phyloP scores from a whole-genome alignment of 495 filamentous ascomycete species.

The Penicillium pulvis region DNA sequence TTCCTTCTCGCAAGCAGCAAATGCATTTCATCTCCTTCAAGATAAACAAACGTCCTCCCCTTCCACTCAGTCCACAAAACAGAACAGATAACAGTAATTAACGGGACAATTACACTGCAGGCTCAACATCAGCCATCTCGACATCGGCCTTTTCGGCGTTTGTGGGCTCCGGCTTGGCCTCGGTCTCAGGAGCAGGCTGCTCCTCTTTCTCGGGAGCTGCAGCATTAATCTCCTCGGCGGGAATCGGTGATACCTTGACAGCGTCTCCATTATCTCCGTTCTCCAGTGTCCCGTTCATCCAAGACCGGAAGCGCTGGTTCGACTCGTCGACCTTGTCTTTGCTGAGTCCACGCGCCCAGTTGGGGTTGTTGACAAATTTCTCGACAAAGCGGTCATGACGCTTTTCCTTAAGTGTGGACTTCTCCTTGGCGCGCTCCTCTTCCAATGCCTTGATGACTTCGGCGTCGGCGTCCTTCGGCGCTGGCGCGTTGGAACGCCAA shows the following conservation, averaged over 20 bases:
- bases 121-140: slow-evolving; percentile 17
- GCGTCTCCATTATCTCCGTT: slow-evolving; percentile 8
- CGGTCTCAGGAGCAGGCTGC: slow-evolving; percentile 1
- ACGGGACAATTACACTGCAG: neutral
- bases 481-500: slow-evolving; percentile 41
- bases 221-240: slow-evolving; percentile 15
- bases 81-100: neutral
- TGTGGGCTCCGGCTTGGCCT: slow-evolving; percentile 11
- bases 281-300: slow-evolving; percentile 38
- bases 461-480: slow-evolving; percentile 23
- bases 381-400: slow-evolving; percentile 66
- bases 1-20: slow-evolving; percentile 16
- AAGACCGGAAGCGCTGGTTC: slow-evolving; percentile 61
- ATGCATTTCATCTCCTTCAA: slow-evolving; percentile 15
- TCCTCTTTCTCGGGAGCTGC: slow-evolving; percentile 4
- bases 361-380: slow-evolving; percentile 72
- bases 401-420: slow-evolving; percentile 54
- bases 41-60: slow-evolving; percentile 10
- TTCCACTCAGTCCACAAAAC: neutral
- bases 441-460: slow-evolving; percentile 31
- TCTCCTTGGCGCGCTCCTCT: slow-evolving; percentile 46
- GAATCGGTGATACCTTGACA: slow-evolving; percentile 6
- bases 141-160: slow-evolving; percentile 45
- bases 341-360: slow-evolving; percentile 72
- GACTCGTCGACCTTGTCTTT: slow-evolving; percentile 70